phyloP scores from a whole-genome alignment of 202 grass and related monocot genomes.

The Bolboschoenoplectus hybrid region DNA sequence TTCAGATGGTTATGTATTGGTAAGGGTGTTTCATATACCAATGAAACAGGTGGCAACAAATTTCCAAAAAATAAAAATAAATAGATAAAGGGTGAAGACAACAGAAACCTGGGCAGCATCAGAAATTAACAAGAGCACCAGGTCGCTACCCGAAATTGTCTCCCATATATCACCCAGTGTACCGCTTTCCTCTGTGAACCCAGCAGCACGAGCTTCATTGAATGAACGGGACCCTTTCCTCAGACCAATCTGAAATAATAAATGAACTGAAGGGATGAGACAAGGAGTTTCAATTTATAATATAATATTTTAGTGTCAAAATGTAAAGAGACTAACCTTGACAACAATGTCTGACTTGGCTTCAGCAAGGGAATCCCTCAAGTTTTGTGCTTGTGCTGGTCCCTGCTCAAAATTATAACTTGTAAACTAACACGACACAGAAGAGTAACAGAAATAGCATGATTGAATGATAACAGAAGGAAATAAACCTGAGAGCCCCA shows the following conservation, averaged over 20 bases:
- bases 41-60: not conserved
- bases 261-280: not conserved
- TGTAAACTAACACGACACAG: not conserved
- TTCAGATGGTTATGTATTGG: not conserved
- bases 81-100: not conserved
- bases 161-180: conserved; percentile 92
- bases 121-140: conserved; percentile 83
- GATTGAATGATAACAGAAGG: not conserved
- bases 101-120: conserved; percentile 80
- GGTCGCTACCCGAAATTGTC: conserved; percentile 76
- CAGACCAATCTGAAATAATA: conserved; percentile 75
- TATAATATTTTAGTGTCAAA: conserved; percentile 5
- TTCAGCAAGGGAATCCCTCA: conserved; percentile 82
- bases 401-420: conserved; percentile 51
- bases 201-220: conserved; percentile 76
- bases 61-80: not conserved
- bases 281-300: not conserved
- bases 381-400: conserved; percentile 93
- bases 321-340: conserved; percentile 52
- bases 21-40: not conserved
- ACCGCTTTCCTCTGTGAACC: conserved; percentile 87
- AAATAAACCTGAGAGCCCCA: conserved; percentile 83
- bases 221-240: conserved; percentile 86
- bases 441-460: not conserved
- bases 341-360: conserved; percentile 82